Conservation (phyloP, 1,284 basidiomycete genomes). For the Wolfiporia cocos region DNA sequence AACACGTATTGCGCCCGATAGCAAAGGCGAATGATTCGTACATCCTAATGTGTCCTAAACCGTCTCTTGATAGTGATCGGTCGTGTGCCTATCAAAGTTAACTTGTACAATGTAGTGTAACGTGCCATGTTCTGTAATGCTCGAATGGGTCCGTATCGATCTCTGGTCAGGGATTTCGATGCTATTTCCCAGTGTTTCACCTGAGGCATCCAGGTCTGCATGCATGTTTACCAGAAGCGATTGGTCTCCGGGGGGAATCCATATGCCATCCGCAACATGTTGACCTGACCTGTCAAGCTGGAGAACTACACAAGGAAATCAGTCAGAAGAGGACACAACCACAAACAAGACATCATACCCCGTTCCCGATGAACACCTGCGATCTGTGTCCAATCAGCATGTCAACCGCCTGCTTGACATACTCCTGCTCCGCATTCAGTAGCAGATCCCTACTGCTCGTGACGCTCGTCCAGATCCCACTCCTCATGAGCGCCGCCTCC, state of each 20-base stretch:
- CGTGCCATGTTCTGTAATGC: too few relatives aligned
- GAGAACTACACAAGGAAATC: slow-evolving; percentile 38
- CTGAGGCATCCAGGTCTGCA: too few relatives aligned
- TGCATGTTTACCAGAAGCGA: slow-evolving; percentile 20
- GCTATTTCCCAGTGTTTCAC: too few relatives aligned
- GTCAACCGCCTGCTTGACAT: slow-evolving; percentile 34
- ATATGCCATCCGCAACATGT: slow-evolving; percentile 46
- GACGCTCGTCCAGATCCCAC: slow-evolving; percentile 11
- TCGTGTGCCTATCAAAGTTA: too few relatives aligned
- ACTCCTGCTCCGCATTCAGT: slow-evolving; percentile 32
- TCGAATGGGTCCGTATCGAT: too few relatives aligned
- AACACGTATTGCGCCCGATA: too few relatives aligned
- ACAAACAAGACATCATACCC: slow-evolving; percentile 25
- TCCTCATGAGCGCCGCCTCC: slow-evolving; percentile 28
- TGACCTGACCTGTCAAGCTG: slow-evolving; percentile 51
- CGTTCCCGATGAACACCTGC: slow-evolving; percentile 41
- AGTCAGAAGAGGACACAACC: slow-evolving; percentile 17
- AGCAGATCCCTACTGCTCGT: slow-evolving; percentile 30
- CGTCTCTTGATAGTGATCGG: too few relatives aligned
- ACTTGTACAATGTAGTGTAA: too few relatives aligned
- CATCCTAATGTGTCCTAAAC: too few relatives aligned
- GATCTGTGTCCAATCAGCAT: slow-evolving; percentile 38
- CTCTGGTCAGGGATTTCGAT: too few relatives aligned
- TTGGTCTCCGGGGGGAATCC: slow-evolving; percentile 18
- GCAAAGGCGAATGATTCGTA: too few relatives aligned